Evolutionary conservation across 805 yeast genomes (phyloP).

Genomic region (Novakomyces olei): DNA sequence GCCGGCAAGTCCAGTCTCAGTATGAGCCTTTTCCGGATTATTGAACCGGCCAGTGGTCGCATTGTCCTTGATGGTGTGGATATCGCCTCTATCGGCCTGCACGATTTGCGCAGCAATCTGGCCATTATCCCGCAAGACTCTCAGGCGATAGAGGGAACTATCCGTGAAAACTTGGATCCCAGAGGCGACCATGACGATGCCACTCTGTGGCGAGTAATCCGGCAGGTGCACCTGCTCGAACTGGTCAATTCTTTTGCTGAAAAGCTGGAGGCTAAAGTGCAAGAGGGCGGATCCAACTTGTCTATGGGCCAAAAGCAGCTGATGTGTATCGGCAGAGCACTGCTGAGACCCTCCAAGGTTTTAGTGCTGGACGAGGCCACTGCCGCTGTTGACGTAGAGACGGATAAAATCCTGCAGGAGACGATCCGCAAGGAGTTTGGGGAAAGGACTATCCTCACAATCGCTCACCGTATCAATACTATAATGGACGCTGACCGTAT

Average conservation of each 20-base stretch:
- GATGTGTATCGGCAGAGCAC: constrained; percentile 62
- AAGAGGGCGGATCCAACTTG: constrained; percentile 67
- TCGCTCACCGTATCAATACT: constrained; percentile 76
- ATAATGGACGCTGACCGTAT: constrained; percentile 67
- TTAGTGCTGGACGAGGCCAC: constrained; percentile 75
- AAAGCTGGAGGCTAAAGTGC: constrained; percentile 33
- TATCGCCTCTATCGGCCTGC: constrained; percentile 46
- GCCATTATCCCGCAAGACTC: constrained; percentile 89
- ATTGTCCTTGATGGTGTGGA: constrained; percentile 51
- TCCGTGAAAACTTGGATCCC: constrained; percentile 77
- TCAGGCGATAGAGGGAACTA: constrained; percentile 70
- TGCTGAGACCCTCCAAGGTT: constrained; percentile 51
- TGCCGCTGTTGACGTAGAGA: constrained; percentile 74
- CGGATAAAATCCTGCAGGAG: constrained; percentile 57
- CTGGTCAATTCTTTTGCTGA: constrained; percentile 36
- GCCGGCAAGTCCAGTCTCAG: constrained; percentile 85
- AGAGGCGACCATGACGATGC: constrained; percentile 42
- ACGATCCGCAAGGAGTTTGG: constrained; percentile 54
- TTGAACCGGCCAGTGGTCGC: constrained; percentile 51
- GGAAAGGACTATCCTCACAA: constrained; percentile 62
- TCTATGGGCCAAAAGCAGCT: constrained; percentile 79
- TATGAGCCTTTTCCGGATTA: constrained; percentile 60
- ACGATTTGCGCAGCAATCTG: constrained; percentile 51
- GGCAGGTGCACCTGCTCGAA: constrained; percentile 50
- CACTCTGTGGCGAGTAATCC: constrained; percentile 64